These are phyloP conservation scores for Elsinoe necatrix DNA, from an alignment of 2,329 filamentous ascomycete genomes.

Conservation along the genomic window DNA sequence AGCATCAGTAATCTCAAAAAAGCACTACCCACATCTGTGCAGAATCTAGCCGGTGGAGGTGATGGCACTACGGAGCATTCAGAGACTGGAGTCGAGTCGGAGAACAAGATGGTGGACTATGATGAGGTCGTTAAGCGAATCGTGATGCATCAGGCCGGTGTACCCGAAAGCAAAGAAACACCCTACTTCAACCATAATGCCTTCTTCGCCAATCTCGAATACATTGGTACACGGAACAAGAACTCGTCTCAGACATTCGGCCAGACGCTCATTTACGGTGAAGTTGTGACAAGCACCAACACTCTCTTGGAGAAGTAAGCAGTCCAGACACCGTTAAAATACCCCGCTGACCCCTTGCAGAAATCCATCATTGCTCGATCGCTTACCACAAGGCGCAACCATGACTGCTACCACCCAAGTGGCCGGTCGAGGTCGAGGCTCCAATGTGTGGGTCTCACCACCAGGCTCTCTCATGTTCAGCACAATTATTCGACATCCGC, in stretches of 20 bases:
- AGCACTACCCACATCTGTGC: constrained; percentile 24
- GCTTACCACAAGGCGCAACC: constrained; percentile 78
- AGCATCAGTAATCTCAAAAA: constrained; percentile 22
- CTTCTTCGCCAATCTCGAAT: constrained; percentile 63
- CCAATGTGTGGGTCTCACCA: constrained; percentile 91
- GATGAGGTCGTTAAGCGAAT: constrained; percentile 64
- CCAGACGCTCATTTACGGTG: constrained; percentile 70
- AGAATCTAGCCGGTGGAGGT: constrained; percentile 16
- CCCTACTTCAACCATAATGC: constrained; percentile 78
- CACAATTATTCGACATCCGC: constrained; percentile 74
- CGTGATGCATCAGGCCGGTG: constrained; percentile 58
- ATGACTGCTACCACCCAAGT: constrained; percentile 79
- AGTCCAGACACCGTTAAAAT: neutral
- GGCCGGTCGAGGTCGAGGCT: constrained; percentile 77
- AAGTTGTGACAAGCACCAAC: constrained; percentile 90
- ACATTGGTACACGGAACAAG: constrained; percentile 48
- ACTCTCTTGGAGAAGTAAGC: constrained; percentile 77
- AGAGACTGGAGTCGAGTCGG: constrained; percentile 26
- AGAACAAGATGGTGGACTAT: constrained; percentile 57
- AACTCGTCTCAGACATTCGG: constrained; percentile 61
- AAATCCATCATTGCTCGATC: constrained; percentile 68
- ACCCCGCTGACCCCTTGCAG: constrained; percentile 33
- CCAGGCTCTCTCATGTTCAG: constrained; percentile 81
- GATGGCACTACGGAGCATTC: constrained; percentile 2
- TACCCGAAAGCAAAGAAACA: constrained; percentile 64